Evolutionary conservation across 1,284 basidiomycete genomes (phyloP), one percentile per base, ranked within the genome.

Genomic region (Chondrostereum purpureum): DNA sequence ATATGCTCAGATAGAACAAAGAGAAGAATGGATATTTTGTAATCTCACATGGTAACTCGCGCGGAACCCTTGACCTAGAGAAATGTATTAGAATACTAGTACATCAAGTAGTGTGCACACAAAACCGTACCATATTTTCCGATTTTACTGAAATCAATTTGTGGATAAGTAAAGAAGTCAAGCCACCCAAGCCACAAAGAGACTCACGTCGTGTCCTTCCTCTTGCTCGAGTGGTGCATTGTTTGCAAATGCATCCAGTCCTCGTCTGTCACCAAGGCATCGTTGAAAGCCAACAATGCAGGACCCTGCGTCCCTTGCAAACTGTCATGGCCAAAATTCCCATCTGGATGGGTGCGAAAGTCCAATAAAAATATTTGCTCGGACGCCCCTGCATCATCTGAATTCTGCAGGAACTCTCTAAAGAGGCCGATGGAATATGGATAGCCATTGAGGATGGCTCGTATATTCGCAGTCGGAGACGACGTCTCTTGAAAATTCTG

Each of bases 361-460:
- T 31, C 27, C 8, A 31, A n/a, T n/a, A 31, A n/a, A 8, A 31
- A n/a, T 8, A 70, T 65, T 59, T 70, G 68, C 20, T 58, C 57
- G 1, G 53, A 53, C 2, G 68, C 69, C 4, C 57, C 49, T 0
- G 70, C 69, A 51, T 75, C 74, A 37, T 75, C 73, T 0, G 73
- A 69, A 43, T 77, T 76, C 53, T 74, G 72, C 2, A 73, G 22
- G 0, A 75, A 45, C 47, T 77, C 74, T 11, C 70, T 55, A n/a
- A 74, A 55, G 1, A 74, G 48, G 0, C 67, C 69, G 14, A 65
- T 57, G 5, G 69, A 67, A 43, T 64, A 68, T 0, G 71, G 70
- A 50, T 76, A 75, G 3, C 56, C 58, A 4, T 63, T 57, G 0
- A 75, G 50, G 6, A 75, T 72, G 0, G 57, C 57, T 3, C 55